Conservation (phyloP, 2,329 filamentous ascomycete genomes). For the Talaromyces sp. region DNA sequence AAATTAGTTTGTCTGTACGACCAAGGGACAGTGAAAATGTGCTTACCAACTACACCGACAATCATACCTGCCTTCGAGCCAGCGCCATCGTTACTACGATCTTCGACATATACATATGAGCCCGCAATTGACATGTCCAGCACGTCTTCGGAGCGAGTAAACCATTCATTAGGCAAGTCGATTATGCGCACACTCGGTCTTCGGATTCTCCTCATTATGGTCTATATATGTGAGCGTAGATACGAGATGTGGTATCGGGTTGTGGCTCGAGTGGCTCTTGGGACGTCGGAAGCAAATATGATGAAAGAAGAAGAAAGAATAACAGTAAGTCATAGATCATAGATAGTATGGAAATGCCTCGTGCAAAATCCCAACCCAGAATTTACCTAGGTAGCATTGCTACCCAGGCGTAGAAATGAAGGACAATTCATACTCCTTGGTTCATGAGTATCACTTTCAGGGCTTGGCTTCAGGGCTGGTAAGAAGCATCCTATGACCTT, state of each 20-base stretch:
- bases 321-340: too few relatives aligned
- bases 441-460: background rate
- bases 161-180: background rate
- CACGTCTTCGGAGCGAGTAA: background rate
- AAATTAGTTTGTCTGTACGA: background rate
- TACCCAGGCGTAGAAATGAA: background rate
- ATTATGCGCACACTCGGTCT: background rate
- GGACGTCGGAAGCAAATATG: background rate
- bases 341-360: too few relatives aligned
- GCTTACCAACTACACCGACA: background rate
- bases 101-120: background rate
- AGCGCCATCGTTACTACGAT: background rate
- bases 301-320: too few relatives aligned
- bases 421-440: background rate
- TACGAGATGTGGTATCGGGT: background rate
- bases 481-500: background rate
- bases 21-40: background rate
- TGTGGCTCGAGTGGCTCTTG: background rate
- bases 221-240: background rate
- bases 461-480: background rate
- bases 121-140: background rate
- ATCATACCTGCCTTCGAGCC: background rate
- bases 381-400: background rate
- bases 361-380: background rate
- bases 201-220: background rate